Conservation (phyloP, 306 rosid species). For the Comarum palustre region DNA sequence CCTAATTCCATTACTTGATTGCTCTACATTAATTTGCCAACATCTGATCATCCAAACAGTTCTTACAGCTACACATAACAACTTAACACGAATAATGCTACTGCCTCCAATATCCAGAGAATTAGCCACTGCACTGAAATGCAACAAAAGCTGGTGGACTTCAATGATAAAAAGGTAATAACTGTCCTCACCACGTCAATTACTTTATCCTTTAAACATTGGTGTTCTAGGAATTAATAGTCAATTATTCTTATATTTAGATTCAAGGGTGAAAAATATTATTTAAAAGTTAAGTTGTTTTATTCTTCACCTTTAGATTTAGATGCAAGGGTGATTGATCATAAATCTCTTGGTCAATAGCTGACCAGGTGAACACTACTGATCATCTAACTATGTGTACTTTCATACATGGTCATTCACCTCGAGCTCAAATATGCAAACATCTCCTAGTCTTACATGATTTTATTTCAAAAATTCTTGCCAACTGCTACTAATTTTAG, state of each 20-base stretch:
- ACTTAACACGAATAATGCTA: not conserved
- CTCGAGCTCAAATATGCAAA: not conserved
- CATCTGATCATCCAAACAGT: not conserved
- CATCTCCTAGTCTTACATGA: not conserved
- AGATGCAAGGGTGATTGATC: too few relatives aligned
- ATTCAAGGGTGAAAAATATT: too few relatives aligned
- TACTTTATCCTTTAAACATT: not conserved
- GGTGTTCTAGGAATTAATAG: too few relatives aligned
- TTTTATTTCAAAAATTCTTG: not conserved
- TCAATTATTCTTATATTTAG: too few relatives aligned
- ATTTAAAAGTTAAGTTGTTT: too few relatives aligned
- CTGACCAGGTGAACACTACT: too few relatives aligned
- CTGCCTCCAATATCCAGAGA: not conserved
- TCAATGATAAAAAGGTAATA: not conserved
- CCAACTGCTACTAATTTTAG: not conserved
- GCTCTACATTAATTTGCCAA: not conserved
- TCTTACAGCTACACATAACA: not conserved
- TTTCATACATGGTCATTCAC: not conserved
- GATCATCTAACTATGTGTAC: too few relatives aligned
- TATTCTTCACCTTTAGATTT: too few relatives aligned
- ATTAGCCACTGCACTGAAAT: too few relatives aligned
- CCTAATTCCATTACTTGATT: not conserved
- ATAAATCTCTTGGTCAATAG: too few relatives aligned
- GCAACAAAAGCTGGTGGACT: not conserved
- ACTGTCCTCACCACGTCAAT: not conserved